Evolutionary conservation across 129 eudicot genomes (phyloP).

Genomic region (Tagetes erecta): DNA sequence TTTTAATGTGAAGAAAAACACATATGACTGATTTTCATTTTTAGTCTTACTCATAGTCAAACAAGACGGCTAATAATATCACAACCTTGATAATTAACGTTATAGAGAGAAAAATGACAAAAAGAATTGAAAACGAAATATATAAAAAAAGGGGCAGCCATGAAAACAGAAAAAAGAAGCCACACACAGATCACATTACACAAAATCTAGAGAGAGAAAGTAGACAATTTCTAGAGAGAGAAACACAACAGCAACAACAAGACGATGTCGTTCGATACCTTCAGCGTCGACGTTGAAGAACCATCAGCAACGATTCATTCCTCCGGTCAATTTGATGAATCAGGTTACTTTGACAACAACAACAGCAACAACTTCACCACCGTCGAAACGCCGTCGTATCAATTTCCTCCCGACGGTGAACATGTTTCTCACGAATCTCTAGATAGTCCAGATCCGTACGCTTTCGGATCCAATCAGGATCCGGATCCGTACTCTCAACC

Average conservation of each 20-base stretch:
- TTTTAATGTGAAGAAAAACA: neutral
- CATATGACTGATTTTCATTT: neutral
- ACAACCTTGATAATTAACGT: neutral
- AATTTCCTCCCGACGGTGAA: slow-evolving; percentile 34
- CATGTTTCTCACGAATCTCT: slow-evolving; percentile 43
- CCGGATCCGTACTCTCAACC: slow-evolving; percentile 39
- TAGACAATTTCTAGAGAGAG: slow-evolving; percentile 25
- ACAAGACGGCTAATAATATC: neutral
- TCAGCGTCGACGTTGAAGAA: slow-evolving; percentile 70
- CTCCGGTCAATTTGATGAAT: slow-evolving; percentile 46
- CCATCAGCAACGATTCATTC: slow-evolving; percentile 41
- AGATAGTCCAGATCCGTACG: slow-evolving; percentile 72
- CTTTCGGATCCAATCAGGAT: slow-evolving; percentile 37
- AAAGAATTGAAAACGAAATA: neutral
- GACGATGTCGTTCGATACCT: slow-evolving; percentile 57
- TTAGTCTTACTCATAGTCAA: neutral
- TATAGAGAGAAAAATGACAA: neutral
- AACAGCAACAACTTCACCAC: slow-evolving; percentile 49
- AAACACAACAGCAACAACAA: neutral
- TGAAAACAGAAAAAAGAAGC: slow-evolving; percentile 29
- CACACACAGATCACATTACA: neutral
- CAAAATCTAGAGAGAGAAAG: slow-evolving; percentile 30
- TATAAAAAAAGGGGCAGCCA: slow-evolving; percentile 30
- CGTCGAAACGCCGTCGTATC: slow-evolving; percentile 43
- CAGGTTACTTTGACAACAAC: slow-evolving; percentile 44